Evolutionary conservation across 176 grass and related monocot species (phyloP).

Genomic region (Paspalum vaginatum): DNA sequence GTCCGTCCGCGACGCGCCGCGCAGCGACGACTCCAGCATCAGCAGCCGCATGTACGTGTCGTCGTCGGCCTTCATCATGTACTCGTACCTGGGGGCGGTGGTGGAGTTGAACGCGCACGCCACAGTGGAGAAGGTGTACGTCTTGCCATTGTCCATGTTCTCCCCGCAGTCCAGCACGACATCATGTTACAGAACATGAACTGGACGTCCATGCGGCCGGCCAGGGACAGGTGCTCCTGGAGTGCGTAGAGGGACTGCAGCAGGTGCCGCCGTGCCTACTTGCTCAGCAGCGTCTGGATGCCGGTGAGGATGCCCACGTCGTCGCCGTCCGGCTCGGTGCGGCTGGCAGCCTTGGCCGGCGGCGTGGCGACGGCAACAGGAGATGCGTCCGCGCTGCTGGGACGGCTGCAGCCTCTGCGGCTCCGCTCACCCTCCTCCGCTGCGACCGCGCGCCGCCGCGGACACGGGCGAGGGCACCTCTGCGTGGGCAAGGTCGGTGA

Average conservation of each 20-base stretch:
- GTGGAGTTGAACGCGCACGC: constrained; percentile 27
- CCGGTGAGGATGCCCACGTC: constrained; percentile 58
- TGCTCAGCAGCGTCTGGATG: constrained; percentile 57
- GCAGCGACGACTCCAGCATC: constrained; percentile 43
- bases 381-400: not conserved
- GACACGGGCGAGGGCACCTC: no score
- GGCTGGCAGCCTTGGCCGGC: no score
- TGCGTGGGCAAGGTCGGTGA: no score
- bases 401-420: not conserved
- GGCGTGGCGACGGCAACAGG: not conserved
- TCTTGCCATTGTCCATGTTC: constrained; percentile 88
- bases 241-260: constrained; percentile 64
- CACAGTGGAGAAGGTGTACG: constrained; percentile 60
- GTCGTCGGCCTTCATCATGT: constrained; percentile 87
- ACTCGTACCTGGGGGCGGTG: constrained; percentile 48
- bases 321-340: not conserved
- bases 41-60: constrained; percentile 68
- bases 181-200: constrained; percentile 86
- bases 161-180: constrained; percentile 65
- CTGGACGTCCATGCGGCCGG: constrained; percentile 54
- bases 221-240: constrained; percentile 38
- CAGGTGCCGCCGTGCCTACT: constrained; percentile 68
- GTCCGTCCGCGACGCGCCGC: constrained; percentile 49
- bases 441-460: no score
- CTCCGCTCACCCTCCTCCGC: no score